phyloP scores from a whole-genome alignment of 495 filamentous ascomycete genomes.

The Aspergillus affinis region DNA sequence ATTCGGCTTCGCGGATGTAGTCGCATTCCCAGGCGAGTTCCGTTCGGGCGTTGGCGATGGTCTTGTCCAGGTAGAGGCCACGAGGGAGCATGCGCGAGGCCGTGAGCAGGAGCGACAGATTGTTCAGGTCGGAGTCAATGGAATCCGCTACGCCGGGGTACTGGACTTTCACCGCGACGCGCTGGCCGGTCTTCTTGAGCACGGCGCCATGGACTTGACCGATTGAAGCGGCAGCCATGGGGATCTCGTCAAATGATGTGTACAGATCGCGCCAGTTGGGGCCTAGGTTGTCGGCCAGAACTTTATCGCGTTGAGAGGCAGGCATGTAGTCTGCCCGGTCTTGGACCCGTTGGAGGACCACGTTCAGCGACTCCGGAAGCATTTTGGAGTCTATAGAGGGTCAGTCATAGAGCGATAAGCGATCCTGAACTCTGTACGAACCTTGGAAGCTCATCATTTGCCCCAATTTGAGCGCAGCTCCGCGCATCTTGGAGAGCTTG shows the following conservation, averaged over 20 bases:
- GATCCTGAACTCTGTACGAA: constrained; percentile 24
- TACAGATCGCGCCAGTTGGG: constrained; percentile 84
- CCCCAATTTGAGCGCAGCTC: constrained; percentile 95
- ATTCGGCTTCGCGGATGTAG: constrained; percentile 83
- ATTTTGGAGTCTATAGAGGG: constrained; percentile 74
- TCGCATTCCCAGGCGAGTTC: constrained; percentile 98
- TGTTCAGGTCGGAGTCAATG: constrained; percentile 93
- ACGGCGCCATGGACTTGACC: constrained; percentile 91
- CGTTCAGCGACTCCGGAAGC: constrained; percentile 79
- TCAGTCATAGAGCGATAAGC: neutral
- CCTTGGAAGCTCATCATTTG: constrained; percentile 97
- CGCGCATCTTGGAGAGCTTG: constrained; percentile 92
- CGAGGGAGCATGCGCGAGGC: constrained; percentile 87
- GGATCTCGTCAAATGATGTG: constrained; percentile 79
- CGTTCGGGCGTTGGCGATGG: constrained; percentile 91
- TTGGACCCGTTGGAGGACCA: constrained; percentile 90
- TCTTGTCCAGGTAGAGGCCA: constrained; percentile 92
- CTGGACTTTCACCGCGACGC: constrained; percentile 93
- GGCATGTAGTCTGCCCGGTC: constrained; percentile 99
- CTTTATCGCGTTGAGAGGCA: constrained; percentile 81
- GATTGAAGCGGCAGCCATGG: constrained; percentile 96
- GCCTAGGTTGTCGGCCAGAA: constrained; percentile 76
- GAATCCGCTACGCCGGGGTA: constrained; percentile 96
- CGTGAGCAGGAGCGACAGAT: constrained; percentile 84
- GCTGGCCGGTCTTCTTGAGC: constrained; percentile 69